A percentile compares a stretch with the other conserved stretches of the same genome.
phyloP scores from a whole-genome alignment of 2,329 filamentous ascomycete genomes.

The Nothophoma quercina region DNA sequence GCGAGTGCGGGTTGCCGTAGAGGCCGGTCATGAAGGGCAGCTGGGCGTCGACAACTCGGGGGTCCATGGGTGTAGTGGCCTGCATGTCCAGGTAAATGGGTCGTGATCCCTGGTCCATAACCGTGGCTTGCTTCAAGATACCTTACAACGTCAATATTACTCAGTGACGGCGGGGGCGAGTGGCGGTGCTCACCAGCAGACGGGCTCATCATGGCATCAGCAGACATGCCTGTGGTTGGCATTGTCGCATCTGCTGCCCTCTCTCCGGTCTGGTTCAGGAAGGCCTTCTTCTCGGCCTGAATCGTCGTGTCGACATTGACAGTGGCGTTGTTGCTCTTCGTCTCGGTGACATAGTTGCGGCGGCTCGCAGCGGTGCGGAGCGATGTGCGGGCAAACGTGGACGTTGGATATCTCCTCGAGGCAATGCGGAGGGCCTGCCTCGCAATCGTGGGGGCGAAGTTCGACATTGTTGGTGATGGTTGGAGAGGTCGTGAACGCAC shows the following conservation, averaged over 20 bases:
- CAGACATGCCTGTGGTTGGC: constrained; percentile 64
- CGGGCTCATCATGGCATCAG: constrained; percentile 79
- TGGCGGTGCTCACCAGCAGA: constrained; percentile 64
- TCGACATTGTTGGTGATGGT: constrained; percentile 51
- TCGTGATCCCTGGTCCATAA: constrained; percentile 90
- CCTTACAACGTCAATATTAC: constrained; percentile 55
- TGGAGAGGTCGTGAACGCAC: too few relatives aligned
- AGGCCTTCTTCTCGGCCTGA: constrained; percentile 84
- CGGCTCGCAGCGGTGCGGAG: constrained; percentile 52
- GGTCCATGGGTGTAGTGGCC: constrained; percentile 93
- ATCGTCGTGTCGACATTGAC: constrained; percentile 85
- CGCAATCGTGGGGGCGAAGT: constrained; percentile 69
- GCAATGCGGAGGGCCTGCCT: constrained; percentile 75
- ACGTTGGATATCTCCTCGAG: constrained; percentile 58
- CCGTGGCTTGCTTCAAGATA: constrained; percentile 87
- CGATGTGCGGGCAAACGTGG: constrained; percentile 50
- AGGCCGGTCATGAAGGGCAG: constrained; percentile 91
- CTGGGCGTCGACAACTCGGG: constrained; percentile 95
- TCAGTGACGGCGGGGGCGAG: constrained; percentile 4
- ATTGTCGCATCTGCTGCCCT: constrained; percentile 65
- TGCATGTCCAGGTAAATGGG: constrained; percentile 99
- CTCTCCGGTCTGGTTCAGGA: constrained; percentile 66
- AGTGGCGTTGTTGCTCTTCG: constrained; percentile 79
- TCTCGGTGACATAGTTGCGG: constrained; percentile 83
- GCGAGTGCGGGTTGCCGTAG: constrained; percentile 96